These are phyloP conservation scores for Helenozyma baotianmanensis DNA, from an alignment of 805 yeast genomes.

Conservation along the genomic window DNA sequence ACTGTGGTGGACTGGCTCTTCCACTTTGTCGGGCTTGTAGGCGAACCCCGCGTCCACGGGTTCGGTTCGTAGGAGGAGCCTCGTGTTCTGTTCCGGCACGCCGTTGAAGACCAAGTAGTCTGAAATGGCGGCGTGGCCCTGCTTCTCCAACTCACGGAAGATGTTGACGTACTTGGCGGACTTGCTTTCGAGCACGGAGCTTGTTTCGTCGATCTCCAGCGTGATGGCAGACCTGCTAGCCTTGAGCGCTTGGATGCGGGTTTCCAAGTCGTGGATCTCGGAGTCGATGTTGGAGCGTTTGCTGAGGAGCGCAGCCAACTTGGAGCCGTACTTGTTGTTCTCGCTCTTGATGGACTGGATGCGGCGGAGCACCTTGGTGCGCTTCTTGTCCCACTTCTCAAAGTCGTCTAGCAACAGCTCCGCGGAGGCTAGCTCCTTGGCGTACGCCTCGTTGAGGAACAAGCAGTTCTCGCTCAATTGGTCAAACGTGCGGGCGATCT, in stretches of 20 bases:
- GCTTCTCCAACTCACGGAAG: conserved; percentile 33
- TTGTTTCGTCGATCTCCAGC: conserved; percentile 40
- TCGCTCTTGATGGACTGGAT: conserved; percentile 38
- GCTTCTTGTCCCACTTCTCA: conserved; percentile 37
- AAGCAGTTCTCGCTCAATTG: conserved; percentile 39
- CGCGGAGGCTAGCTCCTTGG: conserved; percentile 30
- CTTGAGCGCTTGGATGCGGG: conserved; percentile 26
- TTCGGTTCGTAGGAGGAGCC: conserved; percentile 7
- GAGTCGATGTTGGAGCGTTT: conserved; percentile 28
- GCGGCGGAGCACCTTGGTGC: conserved; percentile 27
- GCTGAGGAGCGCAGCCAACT: conserved; percentile 30
- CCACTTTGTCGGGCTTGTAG: too few relatives aligned
- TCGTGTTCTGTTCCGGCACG: conserved; percentile 1
- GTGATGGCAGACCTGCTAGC: conserved; percentile 29
- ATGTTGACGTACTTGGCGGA: conserved; percentile 41
- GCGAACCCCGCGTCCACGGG: conserved; percentile 6
- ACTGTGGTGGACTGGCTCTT: too few relatives aligned
- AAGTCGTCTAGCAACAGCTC: conserved; percentile 25
- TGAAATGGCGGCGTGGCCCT: conserved; percentile 33
- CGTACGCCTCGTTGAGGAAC: conserved; percentile 44
- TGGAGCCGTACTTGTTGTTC: conserved; percentile 39
- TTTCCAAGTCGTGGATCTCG: conserved; percentile 38
- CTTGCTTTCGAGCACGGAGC: conserved; percentile 47
- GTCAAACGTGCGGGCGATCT: conserved; percentile 2
- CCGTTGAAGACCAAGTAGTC: conserved; percentile 17